Conservation (phyloP, 768 basidiomycete species). For the Naganishia antarctica region DNA sequence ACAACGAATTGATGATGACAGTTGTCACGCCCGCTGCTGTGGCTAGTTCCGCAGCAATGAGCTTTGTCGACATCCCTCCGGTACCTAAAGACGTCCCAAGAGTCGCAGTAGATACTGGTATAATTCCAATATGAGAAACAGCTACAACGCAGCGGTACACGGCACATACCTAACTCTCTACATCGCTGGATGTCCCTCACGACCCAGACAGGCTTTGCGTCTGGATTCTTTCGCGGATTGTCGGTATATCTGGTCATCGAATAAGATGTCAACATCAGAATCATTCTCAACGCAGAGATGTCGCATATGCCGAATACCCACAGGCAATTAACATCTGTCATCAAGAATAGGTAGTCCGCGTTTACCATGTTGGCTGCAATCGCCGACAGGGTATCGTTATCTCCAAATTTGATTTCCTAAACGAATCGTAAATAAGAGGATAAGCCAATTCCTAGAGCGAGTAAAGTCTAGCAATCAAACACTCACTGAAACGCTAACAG, state of each 20-base stretch:
- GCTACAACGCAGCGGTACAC: not conserved
- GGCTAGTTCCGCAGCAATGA: constrained; percentile 96
- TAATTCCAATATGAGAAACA: not conserved
- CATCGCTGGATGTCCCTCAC: constrained; percentile 79
- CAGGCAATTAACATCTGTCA: constrained; percentile 93
- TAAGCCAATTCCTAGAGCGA: too few species aligned
- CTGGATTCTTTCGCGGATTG: constrained; percentile 85
- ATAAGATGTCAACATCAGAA: not conserved
- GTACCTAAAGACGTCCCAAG: constrained; percentile 90
- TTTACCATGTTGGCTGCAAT: constrained; percentile 97
- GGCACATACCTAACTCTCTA: constrained; percentile 64
- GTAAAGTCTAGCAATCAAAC: constrained; percentile 19
- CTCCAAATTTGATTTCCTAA: constrained; percentile 99
- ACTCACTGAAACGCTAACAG: constrained; percentile 73
- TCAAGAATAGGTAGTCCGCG: constrained; percentile 91
- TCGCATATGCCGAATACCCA: constrained; percentile 24
- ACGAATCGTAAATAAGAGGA: too few species aligned
- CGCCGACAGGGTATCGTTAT: constrained; percentile 96
- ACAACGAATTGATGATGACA: constrained; percentile 77
- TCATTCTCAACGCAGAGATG: not conserved
- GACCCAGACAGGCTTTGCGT: constrained; percentile 70
- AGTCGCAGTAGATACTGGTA: constrained; percentile 79
- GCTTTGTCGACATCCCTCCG: constrained; percentile 98
- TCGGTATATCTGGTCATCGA: constrained; percentile 74
- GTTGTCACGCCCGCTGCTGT: constrained; percentile 92